Percentiles rank a stretch among this genome's conserved stretches.
phyloP scores from a whole-genome alignment of 768 basidiomycete species.

The Termitomyces sp. region DNA sequence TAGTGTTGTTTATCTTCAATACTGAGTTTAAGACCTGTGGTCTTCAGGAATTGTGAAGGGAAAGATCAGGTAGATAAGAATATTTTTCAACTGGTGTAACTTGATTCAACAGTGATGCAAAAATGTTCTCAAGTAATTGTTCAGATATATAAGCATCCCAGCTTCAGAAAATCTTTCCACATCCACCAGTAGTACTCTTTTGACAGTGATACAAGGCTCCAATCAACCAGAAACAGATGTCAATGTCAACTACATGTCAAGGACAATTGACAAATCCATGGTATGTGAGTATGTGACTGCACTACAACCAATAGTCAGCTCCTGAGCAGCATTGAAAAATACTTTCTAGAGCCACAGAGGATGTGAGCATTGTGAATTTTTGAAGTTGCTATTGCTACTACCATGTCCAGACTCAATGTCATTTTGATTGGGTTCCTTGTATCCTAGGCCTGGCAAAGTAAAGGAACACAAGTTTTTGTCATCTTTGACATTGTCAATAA shows the following conservation, averaged over 20 bases:
- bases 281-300: background rate
- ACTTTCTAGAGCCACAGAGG: background rate
- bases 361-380: background rate
- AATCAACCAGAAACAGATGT: background rate
- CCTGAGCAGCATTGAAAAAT: background rate
- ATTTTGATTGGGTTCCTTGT: background rate
- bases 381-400: background rate
- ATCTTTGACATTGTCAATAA: background rate
- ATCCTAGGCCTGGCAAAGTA: background rate
- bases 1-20: background rate
- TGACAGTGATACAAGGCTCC: background rate
- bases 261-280: too few species aligned
- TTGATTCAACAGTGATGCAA: conserved; percentile 9
- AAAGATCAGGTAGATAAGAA: conserved; percentile 11
- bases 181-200: background rate
- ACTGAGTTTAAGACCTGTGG: conserved; percentile 4
- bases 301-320: background rate
- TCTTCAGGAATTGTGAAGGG: conserved; percentile 5
- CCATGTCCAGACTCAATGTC: background rate
- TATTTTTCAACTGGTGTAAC: conserved; percentile 20
- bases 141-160: background rate
- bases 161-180: background rate
- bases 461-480: background rate
- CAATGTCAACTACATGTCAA: too few species aligned
- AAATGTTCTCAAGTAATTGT: background rate